Evolutionary conservation across 1,139 yeast species (phyloP).

Genomic region (Zygosaccharomyces sapae): DNA sequence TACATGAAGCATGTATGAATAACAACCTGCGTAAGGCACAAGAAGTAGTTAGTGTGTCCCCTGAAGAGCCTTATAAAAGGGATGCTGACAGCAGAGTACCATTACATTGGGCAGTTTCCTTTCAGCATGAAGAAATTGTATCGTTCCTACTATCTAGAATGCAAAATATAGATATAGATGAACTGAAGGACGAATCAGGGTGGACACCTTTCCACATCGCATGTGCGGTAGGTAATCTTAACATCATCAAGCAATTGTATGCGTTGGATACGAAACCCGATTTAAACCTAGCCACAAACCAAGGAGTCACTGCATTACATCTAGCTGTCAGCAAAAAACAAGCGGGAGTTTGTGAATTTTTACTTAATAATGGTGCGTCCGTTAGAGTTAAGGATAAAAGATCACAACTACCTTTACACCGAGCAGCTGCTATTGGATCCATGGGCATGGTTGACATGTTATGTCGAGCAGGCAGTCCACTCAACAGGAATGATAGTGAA

Average conservation of each 20-base stretch:
- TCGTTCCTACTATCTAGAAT: constrained; percentile 25
- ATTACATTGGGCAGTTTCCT: constrained; percentile 85
- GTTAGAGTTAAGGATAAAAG: constrained; percentile 62
- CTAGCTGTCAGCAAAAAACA: constrained; percentile 71
- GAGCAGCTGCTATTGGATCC: constrained; percentile 82
- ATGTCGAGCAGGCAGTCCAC: constrained; percentile 51
- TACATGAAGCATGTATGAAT: constrained; percentile 35
- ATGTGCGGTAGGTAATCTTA: constrained; percentile 63
- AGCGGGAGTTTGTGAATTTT: constrained; percentile 46
- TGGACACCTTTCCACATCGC: constrained; percentile 90
- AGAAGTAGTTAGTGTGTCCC: constrained; percentile 20
- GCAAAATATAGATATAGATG: constrained; percentile 57
- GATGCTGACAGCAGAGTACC: constrained; percentile 82
- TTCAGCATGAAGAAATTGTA: constrained; percentile 53
- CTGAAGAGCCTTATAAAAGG: constrained; percentile 20
- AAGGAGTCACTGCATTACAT: constrained; percentile 71
- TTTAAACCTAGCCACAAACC: constrained; percentile 50
- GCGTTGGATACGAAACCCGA: constrained; percentile 44
- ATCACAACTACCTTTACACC: constrained; percentile 65
- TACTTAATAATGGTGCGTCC: constrained; percentile 56
- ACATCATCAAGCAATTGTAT: constrained; percentile 46
- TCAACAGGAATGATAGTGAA: constrained; percentile 62
- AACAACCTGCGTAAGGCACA: constrained; percentile 27
- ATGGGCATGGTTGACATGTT: constrained; percentile 45
- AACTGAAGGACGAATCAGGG: constrained; percentile 65